Evolutionary conservation across 768 basidiomycete species (phyloP), one percentile per base, ranked within the genome.

Genomic region (Epithele typhae): DNA sequence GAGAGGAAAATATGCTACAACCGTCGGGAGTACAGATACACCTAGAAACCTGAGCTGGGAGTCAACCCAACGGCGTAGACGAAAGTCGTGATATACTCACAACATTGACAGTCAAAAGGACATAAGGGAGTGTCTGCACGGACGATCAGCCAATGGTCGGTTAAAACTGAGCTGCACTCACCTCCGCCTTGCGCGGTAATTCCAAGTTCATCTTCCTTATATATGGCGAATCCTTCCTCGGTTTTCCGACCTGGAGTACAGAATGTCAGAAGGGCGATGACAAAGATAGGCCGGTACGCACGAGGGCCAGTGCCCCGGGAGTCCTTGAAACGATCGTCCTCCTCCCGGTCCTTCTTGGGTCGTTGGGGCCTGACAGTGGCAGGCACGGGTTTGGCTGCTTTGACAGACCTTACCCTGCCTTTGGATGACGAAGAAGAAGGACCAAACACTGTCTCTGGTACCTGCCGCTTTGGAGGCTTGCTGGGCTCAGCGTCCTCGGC

Each of bases 61-160:
- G 14, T 4, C 14, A 5, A 30, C 12, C 9, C n/a, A 3, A 5
- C 7, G n/a, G 21, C 17, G 40, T 24, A 24, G 15, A 40, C 14
- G 17, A 12, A 25, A 17, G 17, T 5, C 34, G 10, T 18, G 39
- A 19, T 23, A 3, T 4, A 71, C 87, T 67, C 58, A 90, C 91
- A 92, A 57, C 91, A 92, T 30, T 87, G 73, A 64, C 91, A 92
- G 62, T 92, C 91, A 60, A 92, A 92, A 5, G 91, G 91, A 68
- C 90, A 92, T 33, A 87, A 64, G 3, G 86, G 78, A 0, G 90
- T 91, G 63, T 87, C 90, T 92, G 65, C 2, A 35, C 6, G 23
- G 8, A 12, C 14, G 23, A 49, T 37, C 38, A 60, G 49, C 25
- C 52, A 41, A 37, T 63, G 40, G 30, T 9, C 21, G 37, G 48